These are phyloP conservation scores for Poterioochromonas sp. DNA, from an alignment of 352 stramenopile genomes.

Conservation along the genomic window DNA sequence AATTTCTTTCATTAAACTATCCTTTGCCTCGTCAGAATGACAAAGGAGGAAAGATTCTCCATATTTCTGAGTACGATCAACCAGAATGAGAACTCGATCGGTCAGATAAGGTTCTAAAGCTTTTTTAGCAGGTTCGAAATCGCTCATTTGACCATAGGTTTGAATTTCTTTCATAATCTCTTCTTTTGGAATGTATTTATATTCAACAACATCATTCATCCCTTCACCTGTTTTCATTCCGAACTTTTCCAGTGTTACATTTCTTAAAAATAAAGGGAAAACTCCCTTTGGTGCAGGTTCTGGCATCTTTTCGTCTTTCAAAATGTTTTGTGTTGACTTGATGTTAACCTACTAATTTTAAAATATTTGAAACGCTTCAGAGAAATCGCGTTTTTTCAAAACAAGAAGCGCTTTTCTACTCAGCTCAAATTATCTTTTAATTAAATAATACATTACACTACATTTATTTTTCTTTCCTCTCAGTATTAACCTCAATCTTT, in stretches of 20 bases:
- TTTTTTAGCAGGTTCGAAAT: slow-evolving; percentile 26
- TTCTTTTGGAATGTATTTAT: slow-evolving; percentile 41
- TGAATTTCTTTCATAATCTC: slow-evolving; percentile 44
- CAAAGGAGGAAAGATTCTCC: slow-evolving; percentile 35
- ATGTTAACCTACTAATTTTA: too few relatives aligned
- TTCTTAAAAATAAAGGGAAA: slow-evolving; percentile 30
- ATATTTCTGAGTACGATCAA: slow-evolving; percentile 37
- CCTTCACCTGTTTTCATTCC: slow-evolving; percentile 46
- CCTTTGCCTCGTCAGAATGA: slow-evolving; percentile 26
- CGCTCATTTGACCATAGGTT: not conserved
- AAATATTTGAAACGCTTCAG: too few relatives aligned
- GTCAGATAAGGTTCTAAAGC: not conserved
- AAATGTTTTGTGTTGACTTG: too few relatives aligned
- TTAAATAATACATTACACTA: not conserved
- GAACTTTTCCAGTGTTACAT: slow-evolving; percentile 38
- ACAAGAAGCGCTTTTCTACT: too few relatives aligned
- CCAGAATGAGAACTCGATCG: slow-evolving; percentile 38
- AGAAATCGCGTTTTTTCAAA: too few relatives aligned
- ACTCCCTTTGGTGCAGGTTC: slow-evolving; percentile 30
- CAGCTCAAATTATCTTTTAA: not conserved
- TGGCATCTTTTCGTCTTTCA: slow-evolving; percentile 1
- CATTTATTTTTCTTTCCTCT: not conserved
- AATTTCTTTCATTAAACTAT: slow-evolving; percentile 24
- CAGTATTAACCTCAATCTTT: not conserved
- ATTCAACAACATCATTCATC: slow-evolving; percentile 43